A percentile compares a stretch with the other conserved stretches of the same genome.
These are phyloP conservation scores for Calonectria pseudoreteaudii DNA, from an alignment of 2,329 filamentous ascomycete species.

Conservation along the genomic window DNA sequence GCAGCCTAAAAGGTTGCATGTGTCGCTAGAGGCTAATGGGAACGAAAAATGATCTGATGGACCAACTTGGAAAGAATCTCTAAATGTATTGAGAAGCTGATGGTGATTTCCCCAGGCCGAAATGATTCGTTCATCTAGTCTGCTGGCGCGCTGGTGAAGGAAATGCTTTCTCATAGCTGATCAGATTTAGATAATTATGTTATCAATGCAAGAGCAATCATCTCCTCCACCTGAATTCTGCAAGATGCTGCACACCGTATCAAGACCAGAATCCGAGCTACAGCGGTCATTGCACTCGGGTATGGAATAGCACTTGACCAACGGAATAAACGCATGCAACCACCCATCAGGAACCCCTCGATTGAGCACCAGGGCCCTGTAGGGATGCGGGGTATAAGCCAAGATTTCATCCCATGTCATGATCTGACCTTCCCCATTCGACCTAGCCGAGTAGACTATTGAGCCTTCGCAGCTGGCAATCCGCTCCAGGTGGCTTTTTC, in stretches of 20 bases:
- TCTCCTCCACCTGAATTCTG: no score
- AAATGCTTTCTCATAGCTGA: not conserved
- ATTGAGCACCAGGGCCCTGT: not conserved
- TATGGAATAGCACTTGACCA: not conserved
- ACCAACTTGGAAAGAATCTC: not conserved
- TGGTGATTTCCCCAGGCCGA: no score
- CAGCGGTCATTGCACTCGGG: not conserved
- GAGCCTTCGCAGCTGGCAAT: not conserved
- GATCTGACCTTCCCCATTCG: not conserved
- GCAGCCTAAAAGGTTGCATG: no score
- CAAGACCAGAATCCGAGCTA: not conserved
- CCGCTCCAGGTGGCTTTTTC: not conserved
- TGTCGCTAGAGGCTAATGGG: no score
- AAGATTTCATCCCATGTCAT: not conserved
- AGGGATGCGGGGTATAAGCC: not conserved
- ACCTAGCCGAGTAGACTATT: not conserved
- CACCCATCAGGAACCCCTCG: not conserved
- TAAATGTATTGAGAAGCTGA: not conserved
- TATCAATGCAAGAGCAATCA: no score
- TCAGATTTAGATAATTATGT: no score
- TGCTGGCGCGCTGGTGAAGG: fast-evolving
- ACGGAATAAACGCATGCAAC: not conserved
- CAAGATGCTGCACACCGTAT: no score
- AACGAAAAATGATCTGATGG: no score
- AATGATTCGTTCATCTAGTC: no score